Evolutionary conservation across 345 rosid species (phyloP).

Genomic region (Jatropha curcas): DNA sequence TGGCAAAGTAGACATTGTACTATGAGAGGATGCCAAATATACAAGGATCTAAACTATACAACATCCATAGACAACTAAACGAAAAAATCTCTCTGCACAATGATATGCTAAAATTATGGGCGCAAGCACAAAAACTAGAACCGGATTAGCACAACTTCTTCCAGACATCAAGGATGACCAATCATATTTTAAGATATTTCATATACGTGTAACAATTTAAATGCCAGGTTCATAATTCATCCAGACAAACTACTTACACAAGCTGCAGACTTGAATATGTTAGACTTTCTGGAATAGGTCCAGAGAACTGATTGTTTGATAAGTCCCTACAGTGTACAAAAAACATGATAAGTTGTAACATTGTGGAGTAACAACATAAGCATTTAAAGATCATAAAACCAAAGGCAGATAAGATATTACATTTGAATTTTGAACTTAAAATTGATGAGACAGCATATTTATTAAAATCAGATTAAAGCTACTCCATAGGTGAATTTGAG

Average conservation of each 20-base stretch:
- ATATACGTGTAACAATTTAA: not conserved
- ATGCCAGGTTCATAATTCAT: not conserved
- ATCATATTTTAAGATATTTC: not conserved
- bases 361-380: not conserved
- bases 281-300: slow-evolving; percentile 84
- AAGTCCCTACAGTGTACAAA: slow-evolving; percentile 60
- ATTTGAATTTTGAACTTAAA: not conserved
- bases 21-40: not conserved
- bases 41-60: not conserved
- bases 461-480: not conserved
- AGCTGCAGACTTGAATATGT: slow-evolving; percentile 66
- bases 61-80: not conserved
- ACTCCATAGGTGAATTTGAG: not conserved
- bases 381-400: too few species aligned
- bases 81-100: too few species aligned
- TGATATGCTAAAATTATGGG: too few species aligned
- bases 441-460: not conserved
- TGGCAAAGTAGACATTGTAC: not conserved
- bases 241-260: slow-evolving; percentile 49
- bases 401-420: not conserved
- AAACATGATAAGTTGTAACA: not conserved
- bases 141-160: too few species aligned
- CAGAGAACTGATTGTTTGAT: slow-evolving; percentile 75
- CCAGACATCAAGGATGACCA: too few species aligned
- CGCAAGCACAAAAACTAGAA: too few species aligned